phyloP scores from a whole-genome alignment of 2,329 filamentous ascomycete genomes.

The Paraphaeosphaeria sporulosa region DNA sequence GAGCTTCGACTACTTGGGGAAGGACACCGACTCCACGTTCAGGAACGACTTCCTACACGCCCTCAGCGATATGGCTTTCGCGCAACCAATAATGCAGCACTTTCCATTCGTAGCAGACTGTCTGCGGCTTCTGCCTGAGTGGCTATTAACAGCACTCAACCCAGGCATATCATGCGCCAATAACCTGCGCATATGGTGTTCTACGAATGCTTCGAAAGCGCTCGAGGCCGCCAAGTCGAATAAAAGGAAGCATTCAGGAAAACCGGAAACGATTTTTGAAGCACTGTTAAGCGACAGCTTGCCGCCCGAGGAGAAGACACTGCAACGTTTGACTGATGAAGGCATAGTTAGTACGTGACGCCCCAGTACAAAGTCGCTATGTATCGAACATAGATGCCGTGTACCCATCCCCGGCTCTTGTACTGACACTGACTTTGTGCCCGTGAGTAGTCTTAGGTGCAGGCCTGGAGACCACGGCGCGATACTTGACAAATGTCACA shows the following conservation, averaged over 20 bases:
- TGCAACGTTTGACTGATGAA: constrained; percentile 41
- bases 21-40: neutral
- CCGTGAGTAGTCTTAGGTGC: constrained; percentile 26
- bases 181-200: constrained; percentile 8
- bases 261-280: constrained; percentile 16
- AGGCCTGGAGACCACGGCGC: constrained; percentile 44
- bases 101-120: constrained; percentile 8
- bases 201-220: neutral
- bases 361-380: no score
- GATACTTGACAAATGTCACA: constrained; percentile 18
- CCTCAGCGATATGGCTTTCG: constrained; percentile 3
- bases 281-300: constrained; percentile 15
- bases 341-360: constrained; percentile 27
- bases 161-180: neutral
- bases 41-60: constrained; percentile 8
- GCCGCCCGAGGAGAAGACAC: constrained; percentile 33
- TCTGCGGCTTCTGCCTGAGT: constrained; percentile 8
- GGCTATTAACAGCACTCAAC: neutral
- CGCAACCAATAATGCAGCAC: neutral
- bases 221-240: neutral
- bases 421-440: no score
- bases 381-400: no score
- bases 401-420: no score
- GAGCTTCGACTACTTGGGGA: constrained; percentile 13
- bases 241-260: neutral